Conservation (phyloP, 306 rosid species). For the Dalbergia cochinchinensis region DNA sequence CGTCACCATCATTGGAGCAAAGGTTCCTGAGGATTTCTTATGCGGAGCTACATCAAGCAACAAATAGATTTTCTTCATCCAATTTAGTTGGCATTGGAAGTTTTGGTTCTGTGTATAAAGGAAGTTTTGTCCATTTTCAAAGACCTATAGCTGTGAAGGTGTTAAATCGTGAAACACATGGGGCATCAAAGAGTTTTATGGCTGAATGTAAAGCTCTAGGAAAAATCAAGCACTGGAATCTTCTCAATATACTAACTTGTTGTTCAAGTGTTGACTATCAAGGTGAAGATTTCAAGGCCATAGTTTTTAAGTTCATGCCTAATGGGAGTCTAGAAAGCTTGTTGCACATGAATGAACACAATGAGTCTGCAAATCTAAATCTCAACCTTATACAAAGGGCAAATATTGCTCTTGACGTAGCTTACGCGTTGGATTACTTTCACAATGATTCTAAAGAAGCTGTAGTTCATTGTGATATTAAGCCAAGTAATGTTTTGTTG, state of each 20-base stretch:
- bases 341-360: constrained; percentile 34
- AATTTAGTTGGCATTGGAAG: constrained; percentile 48
- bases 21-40: constrained; percentile 43
- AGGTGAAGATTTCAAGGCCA: constrained; percentile 49
- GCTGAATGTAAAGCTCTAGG: constrained; percentile 50
- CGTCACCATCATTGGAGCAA: not conserved
- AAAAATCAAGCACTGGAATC: constrained; percentile 43
- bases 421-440: constrained; percentile 57
- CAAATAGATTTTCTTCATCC: constrained; percentile 48
- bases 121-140: constrained; percentile 34
- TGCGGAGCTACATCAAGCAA: constrained; percentile 49
- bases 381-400: constrained; percentile 34
- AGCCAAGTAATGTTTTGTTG: constrained; percentile 63
- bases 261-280: constrained; percentile 50
- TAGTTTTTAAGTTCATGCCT: constrained; percentile 54
- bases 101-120: constrained; percentile 54
- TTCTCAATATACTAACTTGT: constrained; percentile 41
- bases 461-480: constrained; percentile 59
- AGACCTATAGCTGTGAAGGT: constrained; percentile 47
- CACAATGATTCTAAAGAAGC: constrained; percentile 40
- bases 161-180: constrained; percentile 38
- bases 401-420: constrained; percentile 54
- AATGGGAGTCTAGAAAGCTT: constrained; percentile 52
- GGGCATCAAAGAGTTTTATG: constrained; percentile 54
- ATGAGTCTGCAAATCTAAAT: not conserved